Percentiles rank a stretch among this genome's conserved stretches.
These are phyloP conservation scores for Auriculariales sp. DNA, from an alignment of 768 basidiomycete genomes.

Conservation along the genomic window DNA sequence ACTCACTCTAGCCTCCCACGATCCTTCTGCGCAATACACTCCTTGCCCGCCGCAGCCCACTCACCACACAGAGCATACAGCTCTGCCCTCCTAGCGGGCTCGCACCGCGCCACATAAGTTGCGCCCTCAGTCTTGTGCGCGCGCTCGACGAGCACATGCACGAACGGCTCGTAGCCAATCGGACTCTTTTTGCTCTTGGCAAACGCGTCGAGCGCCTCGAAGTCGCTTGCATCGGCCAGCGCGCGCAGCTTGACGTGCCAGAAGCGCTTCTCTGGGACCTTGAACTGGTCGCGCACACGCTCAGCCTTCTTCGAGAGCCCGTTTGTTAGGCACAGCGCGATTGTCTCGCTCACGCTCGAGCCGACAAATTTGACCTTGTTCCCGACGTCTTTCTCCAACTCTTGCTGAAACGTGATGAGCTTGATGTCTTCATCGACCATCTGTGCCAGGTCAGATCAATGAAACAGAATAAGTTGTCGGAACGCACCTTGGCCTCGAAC, in stretches of 20 bases:
- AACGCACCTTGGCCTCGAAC: constrained; percentile 81
- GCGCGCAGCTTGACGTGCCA: constrained; percentile 89
- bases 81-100: constrained; percentile 67
- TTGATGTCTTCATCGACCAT: constrained; percentile 80
- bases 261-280: constrained; percentile 89
- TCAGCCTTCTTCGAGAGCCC: constrained; percentile 81
- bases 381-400: constrained; percentile 74
- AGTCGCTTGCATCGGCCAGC: constrained; percentile 64
- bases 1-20: constrained; percentile 75
- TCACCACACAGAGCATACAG: constrained; percentile 84
- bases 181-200: constrained; percentile 80
- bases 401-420: constrained; percentile 68
- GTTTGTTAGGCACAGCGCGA: constrained; percentile 63
- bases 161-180: constrained; percentile 90
- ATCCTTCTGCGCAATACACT: constrained; percentile 83
- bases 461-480: background rate
- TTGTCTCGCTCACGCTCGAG: constrained; percentile 74
- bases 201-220: constrained; percentile 75
- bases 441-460: constrained; percentile 24
- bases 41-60: constrained; percentile 75
- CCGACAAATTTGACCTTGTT: constrained; percentile 73
- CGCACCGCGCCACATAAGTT: constrained; percentile 69
- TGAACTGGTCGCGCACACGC: constrained; percentile 77
- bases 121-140: constrained; percentile 67
- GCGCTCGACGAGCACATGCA: constrained; percentile 58